Percentiles rank a stretch among this genome's conserved stretches.
phyloP scores from a whole-genome alignment of 2,329 filamentous ascomycete genomes.

The Pyrenophora teres region DNA sequence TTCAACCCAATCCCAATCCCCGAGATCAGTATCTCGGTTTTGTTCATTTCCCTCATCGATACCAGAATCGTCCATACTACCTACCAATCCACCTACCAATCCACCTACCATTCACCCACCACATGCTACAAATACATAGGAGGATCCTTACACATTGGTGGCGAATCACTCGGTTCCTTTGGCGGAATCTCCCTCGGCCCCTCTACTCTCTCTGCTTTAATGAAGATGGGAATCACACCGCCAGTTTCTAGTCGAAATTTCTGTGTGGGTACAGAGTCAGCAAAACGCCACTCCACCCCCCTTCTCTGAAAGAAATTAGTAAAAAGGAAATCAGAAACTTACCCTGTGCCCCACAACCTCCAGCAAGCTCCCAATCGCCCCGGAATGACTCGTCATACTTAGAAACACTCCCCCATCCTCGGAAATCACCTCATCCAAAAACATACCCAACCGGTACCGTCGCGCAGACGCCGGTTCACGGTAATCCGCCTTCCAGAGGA shows the following conservation, averaged over 20 bases:
- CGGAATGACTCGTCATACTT: slow-evolving; percentile 63
- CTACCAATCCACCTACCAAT: too few relatives aligned
- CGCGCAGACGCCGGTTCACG: slow-evolving; percentile 36
- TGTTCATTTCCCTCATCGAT: too few relatives aligned
- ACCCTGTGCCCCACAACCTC: slow-evolving; percentile 61
- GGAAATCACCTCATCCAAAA: slow-evolving; percentile 61
- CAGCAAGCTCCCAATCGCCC: slow-evolving; percentile 61
- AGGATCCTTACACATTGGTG: slow-evolving; percentile 34
- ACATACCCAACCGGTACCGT: slow-evolving; percentile 28
- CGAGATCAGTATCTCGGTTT: too few relatives aligned
- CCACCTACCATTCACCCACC: too few relatives aligned
- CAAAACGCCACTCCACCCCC: background rate
- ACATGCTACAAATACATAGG: too few relatives aligned
- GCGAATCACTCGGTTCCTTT: slow-evolving; percentile 40
- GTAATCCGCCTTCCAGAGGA: slow-evolving; percentile 54
- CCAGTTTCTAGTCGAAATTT: slow-evolving; percentile 66
- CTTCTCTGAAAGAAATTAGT: background rate
- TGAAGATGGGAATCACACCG: slow-evolving; percentile 69
- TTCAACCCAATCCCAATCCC: too few relatives aligned
- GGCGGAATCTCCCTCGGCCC: slow-evolving; percentile 34
- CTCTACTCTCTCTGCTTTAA: slow-evolving; percentile 59
- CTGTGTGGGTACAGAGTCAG: background rate
- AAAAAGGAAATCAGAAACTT: background rate
- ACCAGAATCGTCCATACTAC: too few relatives aligned
- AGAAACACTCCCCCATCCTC: slow-evolving; percentile 53